These are phyloP conservation scores for Dianthus caryophyllus DNA, from an alignment of 148 eudicot species.

Conservation along the genomic window DNA sequence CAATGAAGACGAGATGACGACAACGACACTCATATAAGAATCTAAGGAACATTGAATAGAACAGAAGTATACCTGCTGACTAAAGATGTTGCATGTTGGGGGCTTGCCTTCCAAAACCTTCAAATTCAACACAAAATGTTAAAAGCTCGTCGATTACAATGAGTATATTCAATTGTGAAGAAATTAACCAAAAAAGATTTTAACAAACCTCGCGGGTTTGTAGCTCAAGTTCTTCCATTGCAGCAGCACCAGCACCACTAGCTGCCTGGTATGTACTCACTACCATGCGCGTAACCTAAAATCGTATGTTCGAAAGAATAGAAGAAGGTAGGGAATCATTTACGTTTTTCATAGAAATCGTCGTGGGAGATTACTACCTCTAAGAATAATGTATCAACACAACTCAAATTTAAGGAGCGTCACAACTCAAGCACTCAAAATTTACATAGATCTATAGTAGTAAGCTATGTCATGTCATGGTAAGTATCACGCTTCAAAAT, in stretches of 20 bases:
- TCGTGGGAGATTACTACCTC: too few relatives aligned
- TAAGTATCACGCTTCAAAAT: too few relatives aligned
- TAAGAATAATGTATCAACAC: too few relatives aligned
- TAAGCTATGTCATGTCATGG: too few relatives aligned
- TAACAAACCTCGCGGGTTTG: constrained; percentile 85
- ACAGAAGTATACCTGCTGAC: constrained; percentile 56
- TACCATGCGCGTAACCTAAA: constrained; percentile 54
- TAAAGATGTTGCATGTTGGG: constrained; percentile 90
- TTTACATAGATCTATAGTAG: too few relatives aligned
- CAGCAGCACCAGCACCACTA: constrained; percentile 98
- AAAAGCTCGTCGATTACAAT: background rate
- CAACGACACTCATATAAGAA: constrained; percentile 2
- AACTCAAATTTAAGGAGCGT: too few relatives aligned
- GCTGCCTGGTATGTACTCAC: constrained; percentile 98
- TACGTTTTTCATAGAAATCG: too few relatives aligned
- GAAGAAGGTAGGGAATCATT: too few relatives aligned
- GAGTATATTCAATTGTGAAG: background rate
- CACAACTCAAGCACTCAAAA: too few relatives aligned
- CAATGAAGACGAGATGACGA: background rate
- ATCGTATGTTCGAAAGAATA: background rate
- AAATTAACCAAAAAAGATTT: background rate
- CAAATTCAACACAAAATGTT: background rate
- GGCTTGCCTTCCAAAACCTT: constrained; percentile 82
- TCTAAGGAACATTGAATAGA: background rate
- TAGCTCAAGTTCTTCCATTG: constrained; percentile 87